Conservation (phyloP, 1,284 basidiomycete genomes). For the Puccinia horiana region DNA sequence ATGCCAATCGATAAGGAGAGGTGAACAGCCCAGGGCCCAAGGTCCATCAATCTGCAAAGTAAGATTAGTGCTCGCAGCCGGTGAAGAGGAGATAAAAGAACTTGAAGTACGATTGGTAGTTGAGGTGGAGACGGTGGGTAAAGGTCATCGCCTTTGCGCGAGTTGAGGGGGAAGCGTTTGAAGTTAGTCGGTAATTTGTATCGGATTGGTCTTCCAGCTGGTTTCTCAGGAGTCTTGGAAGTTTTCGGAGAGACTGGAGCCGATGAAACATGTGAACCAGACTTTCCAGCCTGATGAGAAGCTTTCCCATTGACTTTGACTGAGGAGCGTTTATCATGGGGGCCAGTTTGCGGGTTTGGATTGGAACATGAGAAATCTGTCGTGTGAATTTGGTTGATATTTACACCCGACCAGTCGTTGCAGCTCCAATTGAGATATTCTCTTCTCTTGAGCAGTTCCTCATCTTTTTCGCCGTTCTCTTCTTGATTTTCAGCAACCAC, state of each 20-base stretch:
- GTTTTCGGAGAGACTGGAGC: neutral
- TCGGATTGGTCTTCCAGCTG: constrained; percentile 30
- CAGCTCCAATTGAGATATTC: constrained; percentile 45
- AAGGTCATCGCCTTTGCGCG: constrained; percentile 35
- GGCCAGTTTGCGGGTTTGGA: neutral
- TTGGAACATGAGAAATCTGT: constrained; percentile 42
- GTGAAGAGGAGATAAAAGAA: constrained; percentile 45
- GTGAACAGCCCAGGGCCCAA: constrained; percentile 50
- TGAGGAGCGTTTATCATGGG: constrained; percentile 9
- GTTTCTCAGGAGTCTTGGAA: neutral
- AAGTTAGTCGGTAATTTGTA: constrained; percentile 40
- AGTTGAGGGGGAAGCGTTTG: constrained; percentile 43
- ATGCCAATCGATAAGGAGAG: constrained; percentile 49
- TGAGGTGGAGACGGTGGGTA: constrained; percentile 49
- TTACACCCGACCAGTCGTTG: constrained; percentile 41
- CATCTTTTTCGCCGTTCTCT: constrained; percentile 42
- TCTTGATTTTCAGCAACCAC: constrained; percentile 39
- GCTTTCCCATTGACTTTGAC: neutral
- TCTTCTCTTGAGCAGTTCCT: constrained; percentile 17
- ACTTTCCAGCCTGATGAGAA: neutral
- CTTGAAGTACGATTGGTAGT: constrained; percentile 49
- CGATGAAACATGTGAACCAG: neutral
- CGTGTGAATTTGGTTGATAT: constrained; percentile 34
- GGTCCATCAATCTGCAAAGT: constrained; percentile 48
- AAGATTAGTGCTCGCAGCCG: constrained; percentile 41